Conservation (phyloP, 768 basidiomycete genomes). For the Neoboletus subvelutipes region DNA sequence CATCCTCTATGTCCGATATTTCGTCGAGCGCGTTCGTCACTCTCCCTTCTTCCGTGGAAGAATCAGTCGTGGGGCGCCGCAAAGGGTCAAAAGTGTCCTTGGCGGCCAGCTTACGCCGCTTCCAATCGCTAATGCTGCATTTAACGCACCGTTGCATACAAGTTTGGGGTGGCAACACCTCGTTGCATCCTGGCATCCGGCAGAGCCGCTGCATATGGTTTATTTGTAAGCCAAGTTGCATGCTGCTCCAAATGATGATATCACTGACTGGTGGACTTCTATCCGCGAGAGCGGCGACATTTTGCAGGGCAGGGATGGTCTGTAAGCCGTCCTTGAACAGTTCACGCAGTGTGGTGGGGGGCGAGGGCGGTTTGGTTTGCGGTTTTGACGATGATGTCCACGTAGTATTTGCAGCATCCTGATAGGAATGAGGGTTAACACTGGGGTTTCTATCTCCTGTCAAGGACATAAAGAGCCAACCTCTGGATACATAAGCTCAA, state of each 20-base stretch:
- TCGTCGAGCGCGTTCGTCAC: not conserved
- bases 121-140: slow-evolving; percentile 24
- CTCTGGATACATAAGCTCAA: slow-evolving; percentile 22
- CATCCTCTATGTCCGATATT: slow-evolving; percentile 2
- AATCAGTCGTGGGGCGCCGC: not conserved
- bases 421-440: not conserved
- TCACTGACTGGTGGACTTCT: slow-evolving; percentile 7
- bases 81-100: not conserved
- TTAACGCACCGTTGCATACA: slow-evolving; percentile 18
- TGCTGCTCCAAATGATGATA: not conserved
- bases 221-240: not conserved
- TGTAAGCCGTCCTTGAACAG: slow-evolving; percentile 1
- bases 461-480: not conserved
- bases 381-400: not conserved
- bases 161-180: slow-evolving; percentile 1
- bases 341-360: not conserved
- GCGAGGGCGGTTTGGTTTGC: not conserved
- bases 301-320: slow-evolving; percentile 4
- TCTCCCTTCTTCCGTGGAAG: not conserved
- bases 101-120: slow-evolving; percentile 2
- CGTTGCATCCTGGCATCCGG: slow-evolving; percentile 13
- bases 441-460: not conserved
- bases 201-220: slow-evolving; percentile 16
- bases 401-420: slow-evolving; percentile 10
- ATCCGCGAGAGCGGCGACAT: not conserved